Percentiles rank a stretch among this genome's conserved stretches.
Evolutionary conservation across 2,329 filamentous ascomycete genomes (phyloP).

Genomic region (Drechslera avenae): DNA sequence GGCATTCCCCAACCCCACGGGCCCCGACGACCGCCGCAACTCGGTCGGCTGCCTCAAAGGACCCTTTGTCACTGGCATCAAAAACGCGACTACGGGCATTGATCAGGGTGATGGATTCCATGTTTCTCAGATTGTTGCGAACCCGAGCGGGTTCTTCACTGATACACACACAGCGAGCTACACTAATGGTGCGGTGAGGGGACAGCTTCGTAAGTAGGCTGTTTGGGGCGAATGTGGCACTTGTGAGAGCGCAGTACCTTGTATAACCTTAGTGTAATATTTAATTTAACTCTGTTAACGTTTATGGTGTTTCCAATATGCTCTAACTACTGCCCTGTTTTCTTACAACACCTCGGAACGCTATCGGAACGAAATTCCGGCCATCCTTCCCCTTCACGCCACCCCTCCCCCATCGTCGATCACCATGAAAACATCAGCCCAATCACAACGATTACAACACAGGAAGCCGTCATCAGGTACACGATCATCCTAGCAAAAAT

Average conservation of each 20-base stretch:
- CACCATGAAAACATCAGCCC: not conserved
- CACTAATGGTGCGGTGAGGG: constrained; percentile 58
- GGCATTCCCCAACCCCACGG: constrained; percentile 40
- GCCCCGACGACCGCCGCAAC: constrained; percentile 41
- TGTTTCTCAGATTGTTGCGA: constrained; percentile 57
- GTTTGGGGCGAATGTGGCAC: too few relatives aligned
- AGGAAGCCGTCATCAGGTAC: constrained; percentile 7
- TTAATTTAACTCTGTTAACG: too few relatives aligned
- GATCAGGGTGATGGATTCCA: constrained; percentile 57
- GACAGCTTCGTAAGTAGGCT: constrained; percentile 44
- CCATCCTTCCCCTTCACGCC: not conserved
- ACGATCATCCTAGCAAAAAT: not conserved
- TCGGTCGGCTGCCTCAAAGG: constrained; percentile 37
- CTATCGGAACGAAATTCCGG: constrained; percentile 1
- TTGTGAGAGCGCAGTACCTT: too few relatives aligned
- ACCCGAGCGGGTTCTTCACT: constrained; percentile 59
- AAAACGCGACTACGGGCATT: constrained; percentile 41
- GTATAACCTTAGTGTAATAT: too few relatives aligned
- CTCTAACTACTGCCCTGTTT: too few relatives aligned
- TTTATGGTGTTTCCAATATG: too few relatives aligned
- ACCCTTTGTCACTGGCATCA: constrained; percentile 35
- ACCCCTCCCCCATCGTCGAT: constrained; percentile 6
- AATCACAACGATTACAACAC: not conserved
- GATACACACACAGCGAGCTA: constrained; percentile 59
- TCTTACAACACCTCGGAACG: not conserved